Base-by-base conservation (phyloP, 2,329 filamentous ascomycete genomes). In the Fusarium sarcochroum region DNA sequence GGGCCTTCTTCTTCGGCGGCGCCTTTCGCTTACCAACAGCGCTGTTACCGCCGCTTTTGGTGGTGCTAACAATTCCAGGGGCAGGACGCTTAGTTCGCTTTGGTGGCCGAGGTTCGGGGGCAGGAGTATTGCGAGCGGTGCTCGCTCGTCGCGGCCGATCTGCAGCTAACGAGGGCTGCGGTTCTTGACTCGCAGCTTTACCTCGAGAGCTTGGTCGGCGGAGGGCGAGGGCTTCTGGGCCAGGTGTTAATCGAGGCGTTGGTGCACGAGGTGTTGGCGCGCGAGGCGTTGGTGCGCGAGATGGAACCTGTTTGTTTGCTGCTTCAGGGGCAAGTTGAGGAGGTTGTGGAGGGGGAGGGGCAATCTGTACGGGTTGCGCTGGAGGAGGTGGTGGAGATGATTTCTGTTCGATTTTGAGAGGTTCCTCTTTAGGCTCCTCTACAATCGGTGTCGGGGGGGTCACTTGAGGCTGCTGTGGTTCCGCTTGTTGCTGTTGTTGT, bases 21-120 rank as follows among this genome's bases (percentile, higher is more conserved):
- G 88, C 88, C 77, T 91, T 91, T 46, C 92, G 86, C 80, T 89
- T 91, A 60, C 91, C 91, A 58, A 93, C 89, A 63, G 90, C 92
- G 73, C 86, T 89, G 75, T 83, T 89, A 74, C 87, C 86, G 73
- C 87, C 87, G 70, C 85, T 85, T 77, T 84, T 87, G 35, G 85
- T 89, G 68, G 84, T 84, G 76, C 84, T 92, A 72, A 94, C 87
- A 68, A 92, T 84, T 58, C 91, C 91, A 13, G 91, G 92, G 30
- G 90, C 91, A 45, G 91, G 91, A 58, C 89, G 84, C 80, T 91
- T 93, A 53, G 86, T 82, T 50, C 91, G 87, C 73, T 89, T 87
- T 70, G 80, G 83, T 54, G 79, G 80, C 56, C 80, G 81, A 46
- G 76, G 62, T 67, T 87, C 85, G 10, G 86, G 86, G 10, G 80